Base-by-base conservation (phyloP, 2,329 filamentous ascomycete species). In the Talaromyces albobiverticillius region DNA sequence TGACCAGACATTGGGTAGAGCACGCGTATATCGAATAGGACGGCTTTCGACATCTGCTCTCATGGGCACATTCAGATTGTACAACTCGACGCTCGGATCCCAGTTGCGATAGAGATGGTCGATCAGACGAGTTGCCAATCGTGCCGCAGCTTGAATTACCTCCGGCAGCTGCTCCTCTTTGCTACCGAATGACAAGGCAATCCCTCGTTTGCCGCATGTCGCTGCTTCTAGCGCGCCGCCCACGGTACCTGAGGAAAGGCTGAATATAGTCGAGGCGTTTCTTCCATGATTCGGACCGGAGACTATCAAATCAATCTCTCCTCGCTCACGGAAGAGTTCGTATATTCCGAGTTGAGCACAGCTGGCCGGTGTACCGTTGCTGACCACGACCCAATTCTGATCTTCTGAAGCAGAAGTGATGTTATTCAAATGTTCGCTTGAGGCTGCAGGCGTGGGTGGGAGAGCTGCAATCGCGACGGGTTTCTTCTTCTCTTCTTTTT, bases 1-100 rank as follows among this genome's bases (percentile, higher is more conserved):
- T 16, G 77, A 78, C 92, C 92, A 96, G 68, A 88, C 86, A 71
- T 96, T 96, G 72, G 95, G 90, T 65, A 96, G 70, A 75, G 95
- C 86, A 52, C 82, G 77, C 1, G 92, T 90, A 76, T 84, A 95
- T 22, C 90, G 63, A 1, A 91, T 84, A 67, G 87, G 89, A 51
- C 81, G 76, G 4, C 70, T 68, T 61, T 86, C 86, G 1, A 95
- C 83, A 16, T 84, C 86, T 58, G 86, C 82, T 3, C 92, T 78
- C 51, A 96, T 79, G 5, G 92, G 91, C 13, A 96, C 85, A 64
- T 96, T 96, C 61, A 96, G 83, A 57, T 84, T 87, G 71, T 95
- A 96, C 18, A 96, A 72, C 64, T 95, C 89, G 3, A 88, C 85
- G 45, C 85, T 83, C 48, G 72, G 71, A 6, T 80, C 83, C 86